Conservation (phyloP, 2,329 filamentous ascomycete genomes). For the Fusarium poae region DNA sequence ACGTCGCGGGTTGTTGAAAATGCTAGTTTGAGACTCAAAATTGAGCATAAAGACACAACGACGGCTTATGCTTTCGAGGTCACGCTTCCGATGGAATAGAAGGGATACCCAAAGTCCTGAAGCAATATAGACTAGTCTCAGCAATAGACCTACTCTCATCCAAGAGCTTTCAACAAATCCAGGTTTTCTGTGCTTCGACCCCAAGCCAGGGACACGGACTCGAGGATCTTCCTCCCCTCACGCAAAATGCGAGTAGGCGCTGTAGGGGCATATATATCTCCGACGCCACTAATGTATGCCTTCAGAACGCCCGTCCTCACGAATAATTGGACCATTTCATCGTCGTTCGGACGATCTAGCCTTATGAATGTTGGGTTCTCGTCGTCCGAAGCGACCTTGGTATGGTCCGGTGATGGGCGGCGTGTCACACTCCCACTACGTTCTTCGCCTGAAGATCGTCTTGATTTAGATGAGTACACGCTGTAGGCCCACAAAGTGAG, state of each 20-base stretch:
- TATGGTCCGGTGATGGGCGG: slow-evolving; percentile 6
- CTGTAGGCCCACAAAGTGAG: slow-evolving; percentile 58
- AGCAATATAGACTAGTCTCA: neutral
- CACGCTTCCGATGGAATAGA: neutral
- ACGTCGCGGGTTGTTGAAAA: neutral
- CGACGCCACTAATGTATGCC: slow-evolving; percentile 65
- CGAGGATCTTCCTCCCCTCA: slow-evolving; percentile 42
- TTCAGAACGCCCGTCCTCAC: slow-evolving; percentile 64
- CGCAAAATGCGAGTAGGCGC: slow-evolving; percentile 39
- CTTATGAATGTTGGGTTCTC: slow-evolving; percentile 59
- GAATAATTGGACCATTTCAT: slow-evolving; percentile 69
- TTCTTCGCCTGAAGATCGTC: neutral
- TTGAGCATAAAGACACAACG: slow-evolving; percentile 1
- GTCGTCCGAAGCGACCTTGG: neutral
- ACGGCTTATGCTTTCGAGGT: slow-evolving; percentile 21
- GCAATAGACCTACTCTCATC: neutral
- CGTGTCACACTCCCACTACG: slow-evolving; percentile 19
- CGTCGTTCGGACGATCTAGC: slow-evolving; percentile 68
- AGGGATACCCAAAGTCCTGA: neutral
- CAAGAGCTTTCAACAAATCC: slow-evolving; percentile 2
- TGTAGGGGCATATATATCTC: slow-evolving; percentile 57
- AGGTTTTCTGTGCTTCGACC: slow-evolving; percentile 30
- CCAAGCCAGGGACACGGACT: slow-evolving; percentile 34
- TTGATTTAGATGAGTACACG: slow-evolving; percentile 24
- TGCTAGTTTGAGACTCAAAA: neutral